Conservation (phyloP, 2,329 filamentous ascomycete species). For the Diaporthe australafricana region DNA sequence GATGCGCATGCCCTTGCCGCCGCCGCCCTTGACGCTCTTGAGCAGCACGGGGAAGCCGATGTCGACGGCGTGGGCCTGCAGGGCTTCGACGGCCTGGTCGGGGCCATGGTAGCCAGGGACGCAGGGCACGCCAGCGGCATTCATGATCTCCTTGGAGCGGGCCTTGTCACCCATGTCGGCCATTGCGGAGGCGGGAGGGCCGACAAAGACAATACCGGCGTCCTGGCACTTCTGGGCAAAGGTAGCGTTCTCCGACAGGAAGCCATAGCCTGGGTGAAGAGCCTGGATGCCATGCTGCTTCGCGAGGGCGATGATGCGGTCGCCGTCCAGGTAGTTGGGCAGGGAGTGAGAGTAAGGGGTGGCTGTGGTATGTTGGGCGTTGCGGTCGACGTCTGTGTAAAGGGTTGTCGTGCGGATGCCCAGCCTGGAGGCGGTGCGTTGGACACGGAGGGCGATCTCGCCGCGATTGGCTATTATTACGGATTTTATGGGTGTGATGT, state of each 20-base stretch:
- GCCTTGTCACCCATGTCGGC: conserved; percentile 95
- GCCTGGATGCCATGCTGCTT: conserved; percentile 89
- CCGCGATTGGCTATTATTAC: conserved; percentile 97
- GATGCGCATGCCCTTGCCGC: conserved; percentile 87
- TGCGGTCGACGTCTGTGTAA: conserved; percentile 92
- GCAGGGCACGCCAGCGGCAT: conserved; percentile 90
- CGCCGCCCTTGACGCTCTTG: conserved; percentile 85
- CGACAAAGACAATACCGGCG: conserved; percentile 93
- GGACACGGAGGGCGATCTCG: conserved; percentile 95
- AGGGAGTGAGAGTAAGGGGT: conserved; percentile 88
- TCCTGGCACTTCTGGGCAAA: conserved; percentile 91
- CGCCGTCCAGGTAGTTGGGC: conserved; percentile 91
- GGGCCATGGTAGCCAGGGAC: conserved; percentile 94
- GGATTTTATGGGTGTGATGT: conserved; percentile 71
- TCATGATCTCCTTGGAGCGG: conserved; percentile 96
- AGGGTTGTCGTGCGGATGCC: conserved; percentile 94
- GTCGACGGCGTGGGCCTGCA: conserved; percentile 77
- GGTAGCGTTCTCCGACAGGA: conserved; percentile 90
- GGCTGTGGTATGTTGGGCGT: conserved; percentile 87
- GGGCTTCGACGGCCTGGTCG: conserved; percentile 76
- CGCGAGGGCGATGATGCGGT: conserved; percentile 89
- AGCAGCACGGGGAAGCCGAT: conserved; percentile 77
- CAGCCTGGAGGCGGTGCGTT: conserved; percentile 86
- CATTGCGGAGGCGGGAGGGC: conserved; percentile 85
- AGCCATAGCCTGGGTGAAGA: conserved; percentile 96